Evolutionary conservation across 2,329 filamentous ascomycete species (phyloP).

Genomic region (Penicillium sp.): DNA sequence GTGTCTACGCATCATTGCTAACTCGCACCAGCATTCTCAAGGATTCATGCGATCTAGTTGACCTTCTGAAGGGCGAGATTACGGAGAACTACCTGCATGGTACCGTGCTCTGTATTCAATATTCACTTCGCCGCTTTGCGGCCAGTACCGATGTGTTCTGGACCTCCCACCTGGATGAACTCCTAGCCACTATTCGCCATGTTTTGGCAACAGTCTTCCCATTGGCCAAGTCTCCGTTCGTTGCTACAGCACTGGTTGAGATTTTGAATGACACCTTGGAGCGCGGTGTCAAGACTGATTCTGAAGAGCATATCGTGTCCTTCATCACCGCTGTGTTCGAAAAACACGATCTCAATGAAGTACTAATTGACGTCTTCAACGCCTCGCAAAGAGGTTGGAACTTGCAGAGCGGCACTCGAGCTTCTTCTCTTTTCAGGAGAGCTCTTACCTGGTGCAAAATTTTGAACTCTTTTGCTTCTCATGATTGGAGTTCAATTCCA

Average conservation of each 20-base stretch:
- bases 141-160: slow-evolving; percentile 34
- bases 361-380: slow-evolving; percentile 28
- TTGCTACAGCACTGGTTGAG: slow-evolving; percentile 37
- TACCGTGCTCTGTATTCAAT: slow-evolving; percentile 39
- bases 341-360: slow-evolving; percentile 28
- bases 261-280: slow-evolving; percentile 39
- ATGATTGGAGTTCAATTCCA: slow-evolving; percentile 17
- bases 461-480: slow-evolving; percentile 24
- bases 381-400: slow-evolving; percentile 26
- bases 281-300: slow-evolving; percentile 29
- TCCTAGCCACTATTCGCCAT: slow-evolving; percentile 25
- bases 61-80: slow-evolving; percentile 10
- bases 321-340: slow-evolving; percentile 26
- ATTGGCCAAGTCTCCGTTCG: slow-evolving; percentile 33
- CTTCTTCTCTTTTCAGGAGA: slow-evolving; percentile 37
- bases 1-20: slow-evolving; percentile 43
- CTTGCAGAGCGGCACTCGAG: slow-evolving; percentile 29
- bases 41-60: slow-evolving; percentile 28
- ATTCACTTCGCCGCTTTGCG: slow-evolving; percentile 37
- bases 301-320: slow-evolving; percentile 20
- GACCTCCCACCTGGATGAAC: slow-evolving; percentile 32
- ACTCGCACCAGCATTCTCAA: slow-evolving; percentile 32
- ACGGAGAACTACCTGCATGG: slow-evolving; percentile 44
- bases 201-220: slow-evolving; percentile 29
- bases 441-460: slow-evolving; percentile 33